Evolutionary conservation across 345 rosid species (phyloP).

Genomic region (Jatropha curcas): DNA sequence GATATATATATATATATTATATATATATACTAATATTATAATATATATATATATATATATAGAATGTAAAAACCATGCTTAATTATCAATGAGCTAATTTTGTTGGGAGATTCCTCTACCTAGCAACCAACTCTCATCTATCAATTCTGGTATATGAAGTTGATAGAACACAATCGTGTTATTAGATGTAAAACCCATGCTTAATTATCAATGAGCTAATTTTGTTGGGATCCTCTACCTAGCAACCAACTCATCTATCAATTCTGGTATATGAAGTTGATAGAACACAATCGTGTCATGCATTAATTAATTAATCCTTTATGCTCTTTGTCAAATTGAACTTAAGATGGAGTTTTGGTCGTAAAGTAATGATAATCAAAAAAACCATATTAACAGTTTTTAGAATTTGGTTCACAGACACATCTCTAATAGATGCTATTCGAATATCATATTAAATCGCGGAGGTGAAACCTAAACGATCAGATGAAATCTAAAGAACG

Average conservation of each 20-base stretch:
- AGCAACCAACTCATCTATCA: background rate
- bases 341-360: background rate
- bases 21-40: no score
- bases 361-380: no score
- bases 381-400: background rate
- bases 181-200: background rate
- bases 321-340: background rate
- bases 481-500: no score
- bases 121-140: background rate
- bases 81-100: background rate
- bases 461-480: no score
- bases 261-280: slow-evolving; percentile 12
- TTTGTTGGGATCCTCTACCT: background rate
- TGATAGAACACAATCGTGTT: background rate
- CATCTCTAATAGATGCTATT: no score
- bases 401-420: background rate
- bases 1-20: no score
- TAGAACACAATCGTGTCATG: background rate
- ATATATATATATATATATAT: no score
- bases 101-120: background rate
- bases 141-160: slow-evolving; percentile 11
- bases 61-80: background rate
- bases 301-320: background rate
- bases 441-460: no score
- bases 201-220: background rate